Evolutionary conservation across 148 eudicot species (phyloP), one percentile per base, ranked within the genome.

Genomic region (Arbutus unedo): DNA sequence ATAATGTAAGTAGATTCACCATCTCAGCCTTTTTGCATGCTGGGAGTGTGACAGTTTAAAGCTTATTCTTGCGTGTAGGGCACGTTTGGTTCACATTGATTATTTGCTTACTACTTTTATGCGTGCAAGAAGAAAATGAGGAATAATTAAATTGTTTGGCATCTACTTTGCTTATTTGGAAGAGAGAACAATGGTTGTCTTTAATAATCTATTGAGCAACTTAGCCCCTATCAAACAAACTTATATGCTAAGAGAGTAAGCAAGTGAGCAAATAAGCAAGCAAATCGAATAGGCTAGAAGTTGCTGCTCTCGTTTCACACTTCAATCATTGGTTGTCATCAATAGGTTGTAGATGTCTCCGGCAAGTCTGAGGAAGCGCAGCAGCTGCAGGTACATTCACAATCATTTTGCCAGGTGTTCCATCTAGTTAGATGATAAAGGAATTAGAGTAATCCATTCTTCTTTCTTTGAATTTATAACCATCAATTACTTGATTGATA

Each of bases 331-430:
- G 41, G 50, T 68, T 41, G 15, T 77, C 54, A 5, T 70, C 59
- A 43, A 54, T 15, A 84, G 86, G 75, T 50, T 74, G 82, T 48
- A 3, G 66, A 79, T 41, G 74, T 68, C 59, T 68, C 86, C 54
- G 54, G 23, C 67, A 54, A 56, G 49, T 84, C 83, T 62, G 80
- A 76, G 71, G 86, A 48, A 56, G 49, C 48, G 47, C 67, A 41
- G 38, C 77, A 78, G 57, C 53, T 47, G 45, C 81, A 70, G 56
- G 81, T 67, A 41, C 8, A n/a, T 41, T 55, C 16, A 57, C 57
- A 6, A 57, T 41, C 70, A 57, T 18, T 57, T 57, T 14, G 5
- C 56, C 43, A 7, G 64, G 5, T 25, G 47, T 54, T 54, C 68
- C 23, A 18, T 77, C 51, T 78, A 13, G 44, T 78, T 53, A 50